Conservation (phyloP, 169 alveolate species). For the Fabrea salina region DNA sequence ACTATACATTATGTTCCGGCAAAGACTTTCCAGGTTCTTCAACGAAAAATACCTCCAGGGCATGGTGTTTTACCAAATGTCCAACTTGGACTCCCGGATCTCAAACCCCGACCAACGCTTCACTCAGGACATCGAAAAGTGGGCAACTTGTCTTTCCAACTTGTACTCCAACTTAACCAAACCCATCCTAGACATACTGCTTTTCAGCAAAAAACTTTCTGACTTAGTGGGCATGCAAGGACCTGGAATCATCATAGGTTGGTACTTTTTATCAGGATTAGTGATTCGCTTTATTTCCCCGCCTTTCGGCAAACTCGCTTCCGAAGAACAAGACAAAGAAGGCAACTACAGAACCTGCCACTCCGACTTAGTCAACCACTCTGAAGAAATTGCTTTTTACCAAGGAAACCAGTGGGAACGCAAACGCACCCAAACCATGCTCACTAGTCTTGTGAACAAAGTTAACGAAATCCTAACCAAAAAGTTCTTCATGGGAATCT, state of each 20-base stretch:
- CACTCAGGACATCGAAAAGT: slow-evolving; percentile 73
- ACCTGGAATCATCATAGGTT: slow-evolving; percentile 61
- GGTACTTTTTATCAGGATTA: slow-evolving; percentile 74
- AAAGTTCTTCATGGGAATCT: slow-evolving; percentile 75
- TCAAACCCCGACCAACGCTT: slow-evolving; percentile 79
- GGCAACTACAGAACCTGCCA: slow-evolving; percentile 82
- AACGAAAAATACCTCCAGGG: slow-evolving; percentile 62
- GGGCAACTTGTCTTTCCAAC: slow-evolving; percentile 68
- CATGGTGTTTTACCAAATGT: slow-evolving; percentile 73
- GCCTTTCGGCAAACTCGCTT: slow-evolving; percentile 75
- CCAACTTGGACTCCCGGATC: slow-evolving; percentile 72
- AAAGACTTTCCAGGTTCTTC: slow-evolving; percentile 59
- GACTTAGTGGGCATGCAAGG: slow-evolving; percentile 76
- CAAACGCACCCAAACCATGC: slow-evolving; percentile 47
- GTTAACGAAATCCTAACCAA: slow-evolving; percentile 41
- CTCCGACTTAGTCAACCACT: slow-evolving; percentile 60
- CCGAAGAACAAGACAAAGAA: slow-evolving; percentile 68
- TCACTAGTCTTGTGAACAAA: slow-evolving; percentile 47
- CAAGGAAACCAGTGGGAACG: slow-evolving; percentile 71
- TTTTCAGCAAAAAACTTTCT: slow-evolving; percentile 70
- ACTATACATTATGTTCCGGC: slow-evolving; percentile 69
- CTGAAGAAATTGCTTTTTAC: slow-evolving; percentile 87
- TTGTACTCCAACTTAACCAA: slow-evolving; percentile 73
- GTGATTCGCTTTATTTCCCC: slow-evolving; percentile 71
- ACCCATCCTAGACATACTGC: slow-evolving; percentile 77